phyloP scores from a whole-genome alignment of 768 basidiomycete genomes.

The Pholiota microspora region DNA sequence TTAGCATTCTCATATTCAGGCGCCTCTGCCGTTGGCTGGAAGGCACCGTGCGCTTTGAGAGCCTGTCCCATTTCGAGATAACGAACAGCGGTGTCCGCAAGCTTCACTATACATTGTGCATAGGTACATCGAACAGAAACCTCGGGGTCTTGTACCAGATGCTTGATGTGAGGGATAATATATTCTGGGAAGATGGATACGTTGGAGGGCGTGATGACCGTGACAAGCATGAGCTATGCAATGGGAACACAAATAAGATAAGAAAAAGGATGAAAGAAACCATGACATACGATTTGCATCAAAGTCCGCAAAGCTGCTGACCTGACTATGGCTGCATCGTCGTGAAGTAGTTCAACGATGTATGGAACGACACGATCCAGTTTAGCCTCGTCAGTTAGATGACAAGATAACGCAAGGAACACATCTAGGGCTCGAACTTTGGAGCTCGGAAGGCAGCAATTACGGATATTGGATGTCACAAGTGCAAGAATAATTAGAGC shows the following conservation, averaged over 20 bases:
- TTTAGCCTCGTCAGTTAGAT: slow-evolving; percentile 93
- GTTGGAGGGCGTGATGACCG: slow-evolving; percentile 84
- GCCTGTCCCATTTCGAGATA: slow-evolving; percentile 96
- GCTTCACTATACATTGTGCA: slow-evolving; percentile 80
- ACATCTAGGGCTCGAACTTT: slow-evolving; percentile 85
- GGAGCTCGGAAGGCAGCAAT: slow-evolving; percentile 81
- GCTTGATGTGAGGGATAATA: slow-evolving; percentile 85
- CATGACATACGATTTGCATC: slow-evolving; percentile 71
- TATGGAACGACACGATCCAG: slow-evolving; percentile 93
- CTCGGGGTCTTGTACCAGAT: slow-evolving; percentile 82
- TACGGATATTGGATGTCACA: slow-evolving; percentile 85
- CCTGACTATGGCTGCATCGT: slow-evolving; percentile 84
- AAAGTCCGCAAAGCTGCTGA: slow-evolving; percentile 73
- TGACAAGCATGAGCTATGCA: slow-evolving; percentile 51
- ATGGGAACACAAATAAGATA: background rate
- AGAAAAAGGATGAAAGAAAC: background rate
- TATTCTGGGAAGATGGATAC: slow-evolving; percentile 90
- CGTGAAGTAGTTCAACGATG: slow-evolving; percentile 82
- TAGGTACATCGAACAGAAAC: slow-evolving; percentile 76
- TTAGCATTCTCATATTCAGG: slow-evolving; percentile 77
- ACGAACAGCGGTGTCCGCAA: slow-evolving; percentile 83
- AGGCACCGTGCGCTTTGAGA: slow-evolving; percentile 77
- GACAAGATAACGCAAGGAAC: slow-evolving; percentile 75
- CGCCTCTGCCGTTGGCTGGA: slow-evolving; percentile 58
- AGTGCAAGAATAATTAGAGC: slow-evolving; percentile 86